Base-by-base conservation (phyloP, 352 stramenopile genomes). In the Bremia lactucae region DNA sequence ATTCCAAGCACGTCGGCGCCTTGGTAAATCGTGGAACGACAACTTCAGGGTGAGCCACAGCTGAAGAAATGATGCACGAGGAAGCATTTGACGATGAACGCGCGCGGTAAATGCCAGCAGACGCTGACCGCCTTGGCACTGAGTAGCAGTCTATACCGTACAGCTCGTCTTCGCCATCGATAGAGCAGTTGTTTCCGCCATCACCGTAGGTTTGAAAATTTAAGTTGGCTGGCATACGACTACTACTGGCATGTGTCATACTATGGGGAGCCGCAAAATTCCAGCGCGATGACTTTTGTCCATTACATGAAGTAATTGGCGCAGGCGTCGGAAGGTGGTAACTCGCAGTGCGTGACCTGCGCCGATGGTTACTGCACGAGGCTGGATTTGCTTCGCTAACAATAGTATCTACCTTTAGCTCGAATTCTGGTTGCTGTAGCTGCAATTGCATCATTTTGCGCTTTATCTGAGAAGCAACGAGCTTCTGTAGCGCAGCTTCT, bases 21-120 rank as follows among this genome's bases (percentile, higher is more conserved):
- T 88, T 88, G 45, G 63, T 71, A 59, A 81, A 91, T 31, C 78
- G 78, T 36, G 78, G 70, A 23, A 83, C 63, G 1, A 51, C 36
- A 19, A 59, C 43, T 25, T 57, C 62, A 13, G 60, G 40, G 8
- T 49, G 50, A 41, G 55, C 18, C 19, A 54, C 43, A 13, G 60
- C 62, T 24, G 52, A 38, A 6, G 52, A 21, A 37, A 49, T 39
- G 14, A 37, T 63, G 42, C 48, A 60, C 1, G 55, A 64, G 6
- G 67, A 72, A 18, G 51, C 31, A 19, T 36, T 64, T 0, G 63
- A 74, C 7, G 59, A 65, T 1, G 54, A 56, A 21, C 63, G 54
- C 14, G 46, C 50, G 9, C 64, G 59, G 18, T 58, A 60, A 46
- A 66, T 47, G 1, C 59, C 62, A 29, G 59, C 21, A n/a, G 59